Evolutionary conservation across 1,139 yeast genomes (phyloP).

Genomic region (Arxiozyma slooffiae): DNA sequence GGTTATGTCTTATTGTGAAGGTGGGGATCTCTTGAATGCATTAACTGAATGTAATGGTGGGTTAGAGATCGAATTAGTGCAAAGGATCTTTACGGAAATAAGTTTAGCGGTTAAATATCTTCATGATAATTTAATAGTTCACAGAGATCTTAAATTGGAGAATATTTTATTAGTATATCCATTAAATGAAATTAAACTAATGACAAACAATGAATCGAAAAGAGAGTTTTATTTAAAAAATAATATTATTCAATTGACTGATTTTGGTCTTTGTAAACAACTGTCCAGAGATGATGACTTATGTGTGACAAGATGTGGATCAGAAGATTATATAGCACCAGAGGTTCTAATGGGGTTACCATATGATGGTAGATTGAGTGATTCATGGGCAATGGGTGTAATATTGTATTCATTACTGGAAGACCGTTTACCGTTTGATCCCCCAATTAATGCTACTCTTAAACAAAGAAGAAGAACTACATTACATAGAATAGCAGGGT

Average conservation of each 20-base stretch:
- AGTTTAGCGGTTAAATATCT: constrained; percentile 62
- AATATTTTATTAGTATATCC: constrained; percentile 50
- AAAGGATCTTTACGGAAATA: constrained; percentile 59
- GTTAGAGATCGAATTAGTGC: constrained; percentile 40
- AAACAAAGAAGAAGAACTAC: constrained; percentile 48
- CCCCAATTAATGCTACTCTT: constrained; percentile 44
- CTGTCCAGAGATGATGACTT: constrained; percentile 43
- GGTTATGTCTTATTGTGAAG: constrained; percentile 66
- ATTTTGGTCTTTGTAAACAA: constrained; percentile 75
- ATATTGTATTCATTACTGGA: constrained; percentile 76
- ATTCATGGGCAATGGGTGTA: constrained; percentile 92
- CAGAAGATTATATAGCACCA: constrained; percentile 92
- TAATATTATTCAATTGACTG: constrained; percentile 56
- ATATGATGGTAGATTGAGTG: constrained; percentile 83
- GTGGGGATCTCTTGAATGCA: constrained; percentile 74
- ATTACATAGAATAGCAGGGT: constrained; percentile 83
- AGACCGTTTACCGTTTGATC: constrained; percentile 81
- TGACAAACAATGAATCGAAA: constrained; percentile 14
- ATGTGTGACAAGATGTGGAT: constrained; percentile 82
- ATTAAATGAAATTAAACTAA: constrained; percentile 26
- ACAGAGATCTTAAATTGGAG: constrained; percentile 82
- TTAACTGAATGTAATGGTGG: constrained; percentile 34
- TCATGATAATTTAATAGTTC: constrained; percentile 60
- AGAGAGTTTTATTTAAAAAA: constrained; percentile 4
- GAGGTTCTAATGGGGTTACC: constrained; percentile 82